phyloP scores from a whole-genome alignment of 805 yeast species.

The Pichia heedii region DNA sequence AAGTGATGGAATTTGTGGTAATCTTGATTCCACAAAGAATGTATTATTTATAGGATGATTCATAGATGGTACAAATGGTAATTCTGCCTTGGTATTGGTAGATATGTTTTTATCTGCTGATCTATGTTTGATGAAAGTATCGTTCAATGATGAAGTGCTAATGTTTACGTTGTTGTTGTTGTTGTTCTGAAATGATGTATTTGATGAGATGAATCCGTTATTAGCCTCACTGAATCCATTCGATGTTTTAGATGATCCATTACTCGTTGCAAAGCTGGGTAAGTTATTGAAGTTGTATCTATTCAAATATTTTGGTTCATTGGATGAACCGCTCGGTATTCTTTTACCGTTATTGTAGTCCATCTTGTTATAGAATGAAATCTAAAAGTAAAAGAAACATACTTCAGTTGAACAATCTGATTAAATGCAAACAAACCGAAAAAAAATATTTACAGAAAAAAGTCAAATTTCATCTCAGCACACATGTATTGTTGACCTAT shows the following conservation, averaged over 20 bases:
- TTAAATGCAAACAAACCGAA: no score
- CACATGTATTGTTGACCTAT: no score
- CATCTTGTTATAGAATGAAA: background rate
- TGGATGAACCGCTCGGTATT: constrained; percentile 1
- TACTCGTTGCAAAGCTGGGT: constrained; percentile 9
- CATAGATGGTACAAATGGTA: constrained; percentile 13
- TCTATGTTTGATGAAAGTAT: background rate
- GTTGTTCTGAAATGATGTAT: background rate
- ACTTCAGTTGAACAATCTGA: no score
- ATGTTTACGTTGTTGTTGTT: background rate
- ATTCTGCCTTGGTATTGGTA: background rate
- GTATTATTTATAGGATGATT: constrained; percentile 6
- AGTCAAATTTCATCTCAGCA: no score
- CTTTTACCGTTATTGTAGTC: background rate
- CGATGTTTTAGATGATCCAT: background rate
- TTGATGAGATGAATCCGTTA: background rate
- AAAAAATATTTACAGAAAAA: no score
- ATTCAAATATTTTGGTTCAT: background rate
- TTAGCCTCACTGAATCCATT: background rate
- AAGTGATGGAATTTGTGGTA: background rate
- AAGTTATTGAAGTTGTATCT: constrained; percentile 8
- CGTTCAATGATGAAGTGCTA: background rate
- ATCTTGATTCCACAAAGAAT: constrained; percentile 3
- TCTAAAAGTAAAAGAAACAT: no score
- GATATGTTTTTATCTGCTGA: background rate